A percentile compares a stretch with the other conserved stretches of the same genome.
phyloP scores from a whole-genome alignment of 768 basidiomycete species.

The Albatrellus ellisii region DNA sequence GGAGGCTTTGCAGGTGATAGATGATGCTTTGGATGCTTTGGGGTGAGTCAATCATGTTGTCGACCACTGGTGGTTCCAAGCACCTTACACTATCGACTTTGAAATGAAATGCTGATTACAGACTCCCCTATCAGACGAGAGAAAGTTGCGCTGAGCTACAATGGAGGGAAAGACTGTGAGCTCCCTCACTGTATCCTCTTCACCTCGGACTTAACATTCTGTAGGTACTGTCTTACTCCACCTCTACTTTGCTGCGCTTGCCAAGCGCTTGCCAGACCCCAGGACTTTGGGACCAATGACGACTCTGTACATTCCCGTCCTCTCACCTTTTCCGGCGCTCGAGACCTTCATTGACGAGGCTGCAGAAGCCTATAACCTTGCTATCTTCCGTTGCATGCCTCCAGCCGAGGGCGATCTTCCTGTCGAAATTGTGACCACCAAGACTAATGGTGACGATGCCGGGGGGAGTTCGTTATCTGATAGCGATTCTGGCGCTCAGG shows the following conservation, averaged over 20 bases:
- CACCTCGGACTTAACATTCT: neutral
- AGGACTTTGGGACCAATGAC: too few species aligned
- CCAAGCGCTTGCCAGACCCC: slow-evolving; percentile 25
- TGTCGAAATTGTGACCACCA: slow-evolving; percentile 35
- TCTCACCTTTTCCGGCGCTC: slow-evolving; percentile 74
- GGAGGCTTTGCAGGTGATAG: slow-evolving; percentile 75
- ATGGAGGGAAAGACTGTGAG: slow-evolving; percentile 97
- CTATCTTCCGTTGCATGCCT: slow-evolving; percentile 47
- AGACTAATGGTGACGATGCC: slow-evolving; percentile 13
- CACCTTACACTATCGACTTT: too few species aligned
- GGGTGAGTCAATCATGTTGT: slow-evolving; percentile 46
- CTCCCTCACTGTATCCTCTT: slow-evolving; percentile 6
- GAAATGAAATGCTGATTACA: neutral
- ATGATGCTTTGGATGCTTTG: slow-evolving; percentile 59
- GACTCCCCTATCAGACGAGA: slow-evolving; percentile 34
- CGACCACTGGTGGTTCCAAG: neutral
- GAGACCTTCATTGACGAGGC: slow-evolving; percentile 72
- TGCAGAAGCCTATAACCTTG: slow-evolving; percentile 52
- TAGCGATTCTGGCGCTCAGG: slow-evolving; percentile 14
- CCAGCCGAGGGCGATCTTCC: slow-evolving; percentile 19
- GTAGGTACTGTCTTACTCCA: slow-evolving; percentile 95
- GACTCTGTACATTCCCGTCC: slow-evolving; percentile 83
- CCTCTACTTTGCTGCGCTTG: slow-evolving; percentile 65
- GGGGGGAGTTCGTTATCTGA: slow-evolving; percentile 13
- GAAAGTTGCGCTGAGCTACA: slow-evolving; percentile 82